Conservation (phyloP, 495 filamentous ascomycete genomes). For the Talaromyces proteolyticus region DNA sequence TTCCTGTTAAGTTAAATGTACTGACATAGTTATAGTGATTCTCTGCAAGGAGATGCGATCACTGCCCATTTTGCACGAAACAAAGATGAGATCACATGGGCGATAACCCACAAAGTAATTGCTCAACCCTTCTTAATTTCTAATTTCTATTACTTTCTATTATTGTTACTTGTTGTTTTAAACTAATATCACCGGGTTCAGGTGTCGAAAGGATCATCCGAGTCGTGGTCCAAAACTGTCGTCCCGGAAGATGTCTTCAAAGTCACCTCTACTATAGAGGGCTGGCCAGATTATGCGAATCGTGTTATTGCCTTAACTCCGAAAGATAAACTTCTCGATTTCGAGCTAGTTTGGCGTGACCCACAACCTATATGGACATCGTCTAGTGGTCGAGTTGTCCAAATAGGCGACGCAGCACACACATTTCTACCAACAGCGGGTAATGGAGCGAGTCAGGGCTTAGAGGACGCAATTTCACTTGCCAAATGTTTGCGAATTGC, state of each 20-base stretch:
- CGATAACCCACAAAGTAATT: slow-evolving; percentile 7
- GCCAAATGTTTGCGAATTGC: slow-evolving; percentile 51
- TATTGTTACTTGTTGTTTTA: background rate
- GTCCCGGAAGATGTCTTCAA: slow-evolving; percentile 4
- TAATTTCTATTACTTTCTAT: background rate
- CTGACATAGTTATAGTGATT: too few species aligned
- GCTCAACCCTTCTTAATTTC: background rate
- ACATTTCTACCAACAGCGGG: slow-evolving; percentile 63
- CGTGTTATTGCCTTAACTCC: slow-evolving; percentile 34
- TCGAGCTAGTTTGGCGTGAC: slow-evolving; percentile 66
- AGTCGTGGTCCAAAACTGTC: slow-evolving; percentile 1
- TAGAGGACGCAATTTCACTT: slow-evolving; percentile 64
- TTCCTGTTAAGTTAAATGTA: too few species aligned
- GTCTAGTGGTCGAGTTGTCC: slow-evolving; percentile 44
- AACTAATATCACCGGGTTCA: background rate
- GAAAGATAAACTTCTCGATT: slow-evolving; percentile 54
- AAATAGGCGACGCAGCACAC: slow-evolving; percentile 68
- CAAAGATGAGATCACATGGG: slow-evolving; percentile 3
- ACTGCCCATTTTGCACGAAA: slow-evolving; percentile 2
- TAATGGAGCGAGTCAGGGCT: slow-evolving; percentile 62
- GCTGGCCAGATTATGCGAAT: slow-evolving; percentile 9
- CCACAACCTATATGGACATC: slow-evolving; percentile 59
- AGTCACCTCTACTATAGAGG: slow-evolving; percentile 1
- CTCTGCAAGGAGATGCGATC: background rate
- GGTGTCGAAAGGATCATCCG: background rate